phyloP scores from a whole-genome alignment of 371 early-diverging fungal genomes.

The Nematocida parisii region DNA sequence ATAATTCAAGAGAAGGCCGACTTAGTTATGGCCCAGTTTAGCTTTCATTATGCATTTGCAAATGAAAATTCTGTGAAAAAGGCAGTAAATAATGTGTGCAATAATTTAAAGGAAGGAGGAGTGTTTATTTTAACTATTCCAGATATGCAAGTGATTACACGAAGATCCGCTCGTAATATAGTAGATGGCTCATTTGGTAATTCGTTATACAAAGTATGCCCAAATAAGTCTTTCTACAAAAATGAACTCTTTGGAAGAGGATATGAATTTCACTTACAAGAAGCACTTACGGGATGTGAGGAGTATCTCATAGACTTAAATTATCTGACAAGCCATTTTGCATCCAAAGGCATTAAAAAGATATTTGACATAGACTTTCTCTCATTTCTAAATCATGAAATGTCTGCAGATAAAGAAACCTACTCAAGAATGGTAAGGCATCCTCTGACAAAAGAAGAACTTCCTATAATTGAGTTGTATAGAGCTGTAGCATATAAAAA shows the following conservation, averaged over 20 bases:
- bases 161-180: constrained; percentile 71
- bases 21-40: constrained; percentile 87
- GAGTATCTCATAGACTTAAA: constrained; percentile 77
- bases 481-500: constrained; percentile 64
- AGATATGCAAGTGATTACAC: constrained; percentile 77
- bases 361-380: constrained; percentile 60
- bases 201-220: constrained; percentile 21
- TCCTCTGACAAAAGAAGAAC: constrained; percentile 57
- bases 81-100: constrained; percentile 78
- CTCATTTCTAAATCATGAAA: constrained; percentile 57
- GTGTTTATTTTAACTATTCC: constrained; percentile 87
- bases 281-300: constrained; percentile 91
- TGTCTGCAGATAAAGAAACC: constrained; percentile 39
- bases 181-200: constrained; percentile 37
- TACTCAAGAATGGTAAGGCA: constrained; percentile 52
- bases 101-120: constrained; percentile 77
- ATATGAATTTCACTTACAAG: constrained; percentile 85
- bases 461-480: constrained; percentile 67
- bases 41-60: constrained; percentile 91
- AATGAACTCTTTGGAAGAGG: constrained; percentile 76
- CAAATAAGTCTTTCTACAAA: background rate
- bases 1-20: constrained; percentile 73
- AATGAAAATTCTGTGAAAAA: constrained; percentile 76
- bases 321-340: constrained; percentile 38
- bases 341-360: constrained; percentile 39